phyloP scores from a whole-genome alignment of 2,329 filamentous ascomycete genomes.

The Zasmidium angulare region DNA sequence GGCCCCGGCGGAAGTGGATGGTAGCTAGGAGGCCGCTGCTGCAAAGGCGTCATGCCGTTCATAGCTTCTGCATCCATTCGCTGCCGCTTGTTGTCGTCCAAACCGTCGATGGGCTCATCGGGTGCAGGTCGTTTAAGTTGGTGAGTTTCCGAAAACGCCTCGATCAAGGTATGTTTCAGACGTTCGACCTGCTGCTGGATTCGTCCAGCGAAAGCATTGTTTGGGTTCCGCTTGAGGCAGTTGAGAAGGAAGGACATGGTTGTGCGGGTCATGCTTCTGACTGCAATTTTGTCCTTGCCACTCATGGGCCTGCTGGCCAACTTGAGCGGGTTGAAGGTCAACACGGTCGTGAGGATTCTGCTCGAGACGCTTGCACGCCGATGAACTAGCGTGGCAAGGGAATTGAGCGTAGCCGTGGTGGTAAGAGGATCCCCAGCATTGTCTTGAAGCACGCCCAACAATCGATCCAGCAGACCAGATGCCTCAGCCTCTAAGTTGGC shows the following conservation, averaged over 20 bases:
- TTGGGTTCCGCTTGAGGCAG: slow-evolving; percentile 78
- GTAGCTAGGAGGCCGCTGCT: slow-evolving; percentile 49
- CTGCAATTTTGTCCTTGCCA: slow-evolving; percentile 73
- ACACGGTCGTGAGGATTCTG: slow-evolving; percentile 79
- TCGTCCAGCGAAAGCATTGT: slow-evolving; percentile 68
- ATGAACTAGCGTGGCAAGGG: slow-evolving; percentile 77
- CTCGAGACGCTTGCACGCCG: slow-evolving; percentile 76
- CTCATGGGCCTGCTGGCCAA: slow-evolving; percentile 52
- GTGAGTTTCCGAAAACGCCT: slow-evolving; percentile 76
- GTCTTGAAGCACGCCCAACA: slow-evolving; percentile 82
- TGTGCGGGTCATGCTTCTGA: slow-evolving; percentile 94
- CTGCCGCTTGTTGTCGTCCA: slow-evolving; percentile 79
- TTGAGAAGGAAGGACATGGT: slow-evolving; percentile 81
- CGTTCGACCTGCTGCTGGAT: slow-evolving; percentile 88
- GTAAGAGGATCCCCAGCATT: slow-evolving; percentile 79
- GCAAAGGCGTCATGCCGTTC: slow-evolving; percentile 22
- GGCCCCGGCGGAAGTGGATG: slow-evolving; percentile 73
- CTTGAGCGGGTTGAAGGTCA: slow-evolving; percentile 90
- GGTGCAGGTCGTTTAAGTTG: slow-evolving; percentile 68
- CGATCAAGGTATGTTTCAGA: slow-evolving; percentile 72
- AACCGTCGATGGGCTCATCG: slow-evolving; percentile 67
- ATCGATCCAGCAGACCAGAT: slow-evolving; percentile 82
- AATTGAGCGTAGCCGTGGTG: slow-evolving; percentile 89
- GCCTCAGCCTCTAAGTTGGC: slow-evolving; percentile 89
- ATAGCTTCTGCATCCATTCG: slow-evolving; percentile 59